Evolutionary conservation across 805 yeast species (phyloP).

Genomic region (Candida khao-thaluensis): DNA sequence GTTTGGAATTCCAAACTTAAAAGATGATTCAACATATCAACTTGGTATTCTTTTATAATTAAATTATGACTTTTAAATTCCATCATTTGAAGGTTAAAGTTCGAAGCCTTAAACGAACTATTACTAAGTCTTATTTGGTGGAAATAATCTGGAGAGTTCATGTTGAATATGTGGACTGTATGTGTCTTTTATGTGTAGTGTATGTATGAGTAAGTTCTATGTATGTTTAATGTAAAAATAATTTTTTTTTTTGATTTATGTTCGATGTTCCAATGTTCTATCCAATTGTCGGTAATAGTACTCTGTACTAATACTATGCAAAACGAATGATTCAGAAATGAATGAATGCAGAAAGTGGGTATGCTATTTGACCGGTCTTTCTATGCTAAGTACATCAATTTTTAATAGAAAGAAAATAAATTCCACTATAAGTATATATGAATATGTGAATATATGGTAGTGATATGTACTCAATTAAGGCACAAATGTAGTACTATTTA

Average conservation of each 20-base stretch:
- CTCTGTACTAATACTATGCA: slow-evolving; percentile 1
- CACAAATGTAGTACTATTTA: not conserved
- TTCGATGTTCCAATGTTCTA: not conserved
- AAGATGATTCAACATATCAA: slow-evolving; percentile 41
- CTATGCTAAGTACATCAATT: slow-evolving; percentile 6
- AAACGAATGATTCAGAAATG: slow-evolving; percentile 13
- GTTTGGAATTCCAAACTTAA: slow-evolving; percentile 28
- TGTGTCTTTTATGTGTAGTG: too few relatives aligned
- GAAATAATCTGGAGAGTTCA: slow-evolving; percentile 31
- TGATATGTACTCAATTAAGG: not conserved
- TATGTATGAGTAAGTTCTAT: not conserved
- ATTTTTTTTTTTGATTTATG: too few relatives aligned
- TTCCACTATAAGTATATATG: slow-evolving; percentile 1
- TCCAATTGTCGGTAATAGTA: not conserved
- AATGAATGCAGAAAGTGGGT: slow-evolving; percentile 11
- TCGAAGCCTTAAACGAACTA: slow-evolving; percentile 36
- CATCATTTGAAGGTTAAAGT: slow-evolving; percentile 43
- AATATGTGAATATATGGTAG: not conserved
- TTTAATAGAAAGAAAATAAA: slow-evolving; percentile 5
- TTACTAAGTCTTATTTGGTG: slow-evolving; percentile 33
- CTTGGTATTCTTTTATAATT: slow-evolving; percentile 45
- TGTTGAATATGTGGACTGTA: too few relatives aligned
- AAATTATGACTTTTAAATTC: slow-evolving; percentile 48
- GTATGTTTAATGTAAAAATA: not conserved
- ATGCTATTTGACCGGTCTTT: slow-evolving; percentile 1